Base-by-base conservation (phyloP, 1,284 basidiomycete genomes). In the Ustilago trichophora region DNA sequence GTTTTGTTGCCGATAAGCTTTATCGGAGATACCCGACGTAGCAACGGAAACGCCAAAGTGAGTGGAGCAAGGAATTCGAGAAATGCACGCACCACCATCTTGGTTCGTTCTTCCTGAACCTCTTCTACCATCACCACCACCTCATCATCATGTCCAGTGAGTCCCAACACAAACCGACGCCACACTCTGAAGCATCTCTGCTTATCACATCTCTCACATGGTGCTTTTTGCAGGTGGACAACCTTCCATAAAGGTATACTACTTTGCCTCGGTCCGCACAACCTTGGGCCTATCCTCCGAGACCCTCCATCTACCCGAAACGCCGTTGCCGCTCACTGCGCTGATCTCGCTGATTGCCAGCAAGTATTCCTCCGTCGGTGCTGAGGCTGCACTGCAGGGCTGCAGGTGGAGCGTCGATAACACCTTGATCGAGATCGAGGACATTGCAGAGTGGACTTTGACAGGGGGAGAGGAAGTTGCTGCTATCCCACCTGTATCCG, bases 401-500 rank as follows among this genome's bases (percentile, higher is more conserved):
- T 66, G 58, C 9, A 52, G 72, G 38, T 91, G 90, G 90, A 90
- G 89, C 76, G 88, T 91, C 4, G 84, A 91, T 75, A 88, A 86
- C 47, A 60, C 53, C 7, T 15, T 70, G 33, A 65, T 70, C 43
- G 90, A 90, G 80, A 90, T 91, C 88, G 85, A 91, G 11, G 87
- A 88, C n/a, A 84, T 85, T 3, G 82, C 83, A 11, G 72, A 80
- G 9, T 50, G 34, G 38, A 24, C 10, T 12, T 78, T 92, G 37
- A 84, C 82, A 33, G 89, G 89, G 9, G 90, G 90, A 12, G 89
- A 92, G 78, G 88, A 90, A 72, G 87, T 91, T 4, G 90, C 88
- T 18, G 85, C 91, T 26, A 91, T 92, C 41, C 90, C 89, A 68
- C 91, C 90, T 6, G 90, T 92, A 0, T 90, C 89, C 49, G 91